Evolutionary conservation across 495 filamentous ascomycete species (phyloP).

Genomic region (Aspergillus olivimuriae): DNA sequence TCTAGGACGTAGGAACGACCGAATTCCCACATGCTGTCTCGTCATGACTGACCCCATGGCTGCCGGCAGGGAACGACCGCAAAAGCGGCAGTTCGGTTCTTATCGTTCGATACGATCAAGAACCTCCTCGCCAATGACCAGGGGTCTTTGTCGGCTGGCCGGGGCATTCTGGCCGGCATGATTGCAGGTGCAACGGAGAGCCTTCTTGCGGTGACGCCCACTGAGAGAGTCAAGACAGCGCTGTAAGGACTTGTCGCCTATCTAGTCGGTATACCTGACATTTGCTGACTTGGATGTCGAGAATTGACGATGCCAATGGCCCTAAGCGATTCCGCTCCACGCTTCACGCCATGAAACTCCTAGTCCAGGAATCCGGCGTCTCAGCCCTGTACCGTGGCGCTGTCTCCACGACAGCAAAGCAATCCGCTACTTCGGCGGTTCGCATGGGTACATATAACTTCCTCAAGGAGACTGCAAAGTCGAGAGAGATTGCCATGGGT

Average conservation of each 20-base stretch:
- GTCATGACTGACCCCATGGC: too few species aligned
- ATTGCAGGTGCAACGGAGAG: slow-evolving; percentile 52
- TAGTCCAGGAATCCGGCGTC: slow-evolving; percentile 45
- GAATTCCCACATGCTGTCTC: too few species aligned
- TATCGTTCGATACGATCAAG: slow-evolving; percentile 61
- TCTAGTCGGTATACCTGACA: background rate
- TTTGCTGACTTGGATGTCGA: background rate
- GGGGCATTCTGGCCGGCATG: slow-evolving; percentile 59
- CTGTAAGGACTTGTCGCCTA: slow-evolving; percentile 21
- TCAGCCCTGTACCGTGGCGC: slow-evolving; percentile 54
- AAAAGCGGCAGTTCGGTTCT: slow-evolving; percentile 62
- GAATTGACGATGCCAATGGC: slow-evolving; percentile 57
- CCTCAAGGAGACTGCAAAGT: slow-evolving; percentile 52
- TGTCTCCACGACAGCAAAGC: slow-evolving; percentile 59
- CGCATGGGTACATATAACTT: slow-evolving; percentile 64
- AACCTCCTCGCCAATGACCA: slow-evolving; percentile 52
- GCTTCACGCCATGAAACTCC: slow-evolving; percentile 41
- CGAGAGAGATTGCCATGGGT: slow-evolving; percentile 31
- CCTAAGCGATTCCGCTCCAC: slow-evolving; percentile 44
- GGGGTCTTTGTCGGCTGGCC: slow-evolving; percentile 45
- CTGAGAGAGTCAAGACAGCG: slow-evolving; percentile 63
- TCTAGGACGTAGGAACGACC: too few species aligned
- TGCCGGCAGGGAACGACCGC: slow-evolving; percentile 42
- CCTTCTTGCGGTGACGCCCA: slow-evolving; percentile 56
- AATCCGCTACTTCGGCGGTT: slow-evolving; percentile 56